Conservation (phyloP, 352 stramenopile genomes). For the Phytophthora nicotianae region DNA sequence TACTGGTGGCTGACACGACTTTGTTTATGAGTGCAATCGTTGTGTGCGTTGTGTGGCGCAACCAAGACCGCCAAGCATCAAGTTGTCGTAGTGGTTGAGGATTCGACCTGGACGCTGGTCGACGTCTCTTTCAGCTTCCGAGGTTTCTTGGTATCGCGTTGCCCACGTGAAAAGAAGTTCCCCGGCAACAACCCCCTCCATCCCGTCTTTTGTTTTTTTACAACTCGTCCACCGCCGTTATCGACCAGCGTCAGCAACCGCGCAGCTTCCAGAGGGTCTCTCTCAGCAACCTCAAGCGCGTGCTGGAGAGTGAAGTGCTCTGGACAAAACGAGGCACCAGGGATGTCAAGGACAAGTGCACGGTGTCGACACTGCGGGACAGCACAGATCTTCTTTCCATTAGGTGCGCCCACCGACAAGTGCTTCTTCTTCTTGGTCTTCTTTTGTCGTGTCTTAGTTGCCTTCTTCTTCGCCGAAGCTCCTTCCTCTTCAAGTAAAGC, state of each 20-base stretch:
- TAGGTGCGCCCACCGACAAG: constrained; percentile 30
- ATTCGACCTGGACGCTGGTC: constrained; percentile 14
- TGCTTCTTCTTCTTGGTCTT: constrained; percentile 41
- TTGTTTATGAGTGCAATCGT: too few relatives aligned
- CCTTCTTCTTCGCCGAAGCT: constrained; percentile 17
- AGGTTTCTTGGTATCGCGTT: neutral
- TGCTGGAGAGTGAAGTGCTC: constrained; percentile 72
- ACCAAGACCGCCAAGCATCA: constrained; percentile 3
- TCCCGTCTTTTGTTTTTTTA: constrained; percentile 12
- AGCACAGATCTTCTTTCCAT: constrained; percentile 31
- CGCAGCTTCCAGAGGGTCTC: constrained; percentile 64
- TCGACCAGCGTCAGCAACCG: constrained; percentile 57
- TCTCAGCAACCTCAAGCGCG: constrained; percentile 58
- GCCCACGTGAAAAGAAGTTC: constrained; percentile 16
- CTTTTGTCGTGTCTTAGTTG: constrained; percentile 19
- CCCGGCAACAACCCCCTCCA: constrained; percentile 26
- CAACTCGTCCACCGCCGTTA: constrained; percentile 22
- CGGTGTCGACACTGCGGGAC: constrained; percentile 41
- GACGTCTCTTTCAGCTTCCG: constrained; percentile 24
- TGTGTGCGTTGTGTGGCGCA: too few relatives aligned
- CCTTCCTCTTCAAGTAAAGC: constrained; percentile 45
- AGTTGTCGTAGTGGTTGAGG: constrained; percentile 11
- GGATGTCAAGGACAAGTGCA: constrained; percentile 34
- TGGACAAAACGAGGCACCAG: constrained; percentile 47
- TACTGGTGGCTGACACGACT: neutral